Base-by-base conservation (phyloP, 2,329 filamentous ascomycete species). In the Bipolaris sorokiniana region DNA sequence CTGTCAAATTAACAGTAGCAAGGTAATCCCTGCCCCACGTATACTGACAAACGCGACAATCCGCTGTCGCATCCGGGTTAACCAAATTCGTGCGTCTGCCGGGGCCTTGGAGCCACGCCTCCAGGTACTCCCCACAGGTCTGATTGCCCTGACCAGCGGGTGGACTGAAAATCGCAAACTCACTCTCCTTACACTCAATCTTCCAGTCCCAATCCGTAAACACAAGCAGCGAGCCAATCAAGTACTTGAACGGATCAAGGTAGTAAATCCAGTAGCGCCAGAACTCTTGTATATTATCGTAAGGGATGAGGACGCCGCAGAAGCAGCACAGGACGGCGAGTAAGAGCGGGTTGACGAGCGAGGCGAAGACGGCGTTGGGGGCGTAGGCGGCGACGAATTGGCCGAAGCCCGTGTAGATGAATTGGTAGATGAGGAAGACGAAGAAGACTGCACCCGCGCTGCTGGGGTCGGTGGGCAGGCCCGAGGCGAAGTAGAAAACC, bases 241-340 rank as follows among this genome's bases (percentile, higher is more conserved):
- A 70, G 63, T 79, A 79, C 60, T 75, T 79, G 70, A 79, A 80
- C 0, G 77, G 78, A 56, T 79, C 76, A 18, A 80, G 62, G 42
- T 67, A 77, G 66, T 77, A 77, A 3, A 77, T 51, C 76, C 77
- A 79, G 68, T 77, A 78, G 15, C 71, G 56, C 90, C 90, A 94
- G 82, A 93, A 92, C 1, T 83, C 79, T 0, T 90, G 89, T 20
- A 94, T 83, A 3, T 79, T 77, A 5, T 77, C 73, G 1, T 88
- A 88, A 1, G 80, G 79, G 34, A 87, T 87, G 56, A 95, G 82
- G 40, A 95, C 88, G 80, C 71, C 71, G 37, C 68, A 71, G 57
- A 73, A 74, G 5, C 62, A 65, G 31, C 69, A 58, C 1, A 73
- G 56, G 2, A 56, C 51, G 40, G 56, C 58, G 36, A 69, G 45